Evolutionary conservation across 1,284 basidiomycete species (phyloP).

Genomic region (Grifola frondosa): DNA sequence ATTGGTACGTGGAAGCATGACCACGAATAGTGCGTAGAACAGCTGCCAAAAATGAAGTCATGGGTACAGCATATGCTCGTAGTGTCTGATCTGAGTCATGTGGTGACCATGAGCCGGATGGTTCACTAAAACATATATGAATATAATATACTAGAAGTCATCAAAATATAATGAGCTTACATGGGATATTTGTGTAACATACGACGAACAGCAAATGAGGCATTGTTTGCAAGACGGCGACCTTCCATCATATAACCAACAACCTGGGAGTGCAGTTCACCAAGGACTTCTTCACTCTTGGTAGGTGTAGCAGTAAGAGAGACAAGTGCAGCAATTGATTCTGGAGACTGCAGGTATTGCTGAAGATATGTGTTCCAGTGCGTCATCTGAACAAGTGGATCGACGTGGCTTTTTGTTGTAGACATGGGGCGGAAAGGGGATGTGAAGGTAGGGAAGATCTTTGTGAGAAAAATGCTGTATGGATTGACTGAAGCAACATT

Average conservation of each 20-base stretch:
- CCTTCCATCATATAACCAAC: neutral
- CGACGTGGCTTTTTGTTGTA: neutral
- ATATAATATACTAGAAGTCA: neutral
- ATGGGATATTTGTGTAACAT: neutral
- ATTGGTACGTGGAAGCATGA: neutral
- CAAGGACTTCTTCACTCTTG: neutral
- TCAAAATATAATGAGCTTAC: neutral
- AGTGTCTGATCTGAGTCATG: neutral
- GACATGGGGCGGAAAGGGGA: neutral
- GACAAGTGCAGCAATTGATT: neutral
- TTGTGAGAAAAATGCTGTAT: neutral
- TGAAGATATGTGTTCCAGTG: neutral
- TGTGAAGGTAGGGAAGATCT: neutral
- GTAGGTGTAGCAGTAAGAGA: neutral
- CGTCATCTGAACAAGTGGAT: neutral
- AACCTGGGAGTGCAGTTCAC: neutral
- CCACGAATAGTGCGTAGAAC: neutral
- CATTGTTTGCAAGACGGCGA: neutral
- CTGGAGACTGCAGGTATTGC: neutral
- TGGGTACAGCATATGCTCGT: neutral
- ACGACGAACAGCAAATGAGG: neutral
- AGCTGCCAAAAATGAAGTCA: neutral
- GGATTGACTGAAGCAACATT: neutral
- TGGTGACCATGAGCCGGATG: neutral
- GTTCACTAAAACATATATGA: neutral